Evolutionary conservation across 2,329 filamentous ascomycete species (phyloP).

Genomic region (Exophiala alcalophila): DNA sequence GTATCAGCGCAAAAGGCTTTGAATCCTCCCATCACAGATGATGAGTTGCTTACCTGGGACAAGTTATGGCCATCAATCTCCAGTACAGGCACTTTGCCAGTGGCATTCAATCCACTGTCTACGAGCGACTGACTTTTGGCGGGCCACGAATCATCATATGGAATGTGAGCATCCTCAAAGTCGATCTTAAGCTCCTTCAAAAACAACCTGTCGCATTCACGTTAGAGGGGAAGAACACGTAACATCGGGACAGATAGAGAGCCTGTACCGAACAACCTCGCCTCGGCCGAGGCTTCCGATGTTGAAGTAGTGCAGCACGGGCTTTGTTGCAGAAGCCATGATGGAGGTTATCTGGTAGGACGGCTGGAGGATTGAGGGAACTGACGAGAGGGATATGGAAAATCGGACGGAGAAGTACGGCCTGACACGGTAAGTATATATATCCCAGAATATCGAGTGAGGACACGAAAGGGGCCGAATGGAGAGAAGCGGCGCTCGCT

Average conservation of each 20-base stretch:
- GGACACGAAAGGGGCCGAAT: too few species aligned
- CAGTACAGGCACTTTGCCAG: slow-evolving; percentile 37
- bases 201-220: slow-evolving; percentile 30
- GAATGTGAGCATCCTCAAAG: slow-evolving; percentile 33
- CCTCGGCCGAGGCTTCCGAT: slow-evolving; percentile 33
- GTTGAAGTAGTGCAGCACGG: slow-evolving; percentile 31
- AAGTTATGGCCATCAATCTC: slow-evolving; percentile 38
- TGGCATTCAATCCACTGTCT: slow-evolving; percentile 31
- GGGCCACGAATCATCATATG: slow-evolving; percentile 33
- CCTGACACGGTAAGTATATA: too few species aligned
- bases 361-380: too few species aligned
- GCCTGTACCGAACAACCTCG: slow-evolving; percentile 32
- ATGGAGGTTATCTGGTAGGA: too few species aligned
- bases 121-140: slow-evolving; percentile 32
- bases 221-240: too few species aligned
- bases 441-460: too few species aligned
- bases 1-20: too few species aligned
- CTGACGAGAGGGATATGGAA: too few species aligned
- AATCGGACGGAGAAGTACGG: too few species aligned
- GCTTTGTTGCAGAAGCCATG: slow-evolving; percentile 7
- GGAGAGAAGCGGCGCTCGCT: too few species aligned
- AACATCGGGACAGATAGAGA: neutral
- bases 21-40: too few species aligned
- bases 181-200: slow-evolving; percentile 34
- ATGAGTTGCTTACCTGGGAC: slow-evolving; percentile 24